phyloP scores from a whole-genome alignment of 164 flowering plant species.

The Chimonanthus praecox region DNA sequence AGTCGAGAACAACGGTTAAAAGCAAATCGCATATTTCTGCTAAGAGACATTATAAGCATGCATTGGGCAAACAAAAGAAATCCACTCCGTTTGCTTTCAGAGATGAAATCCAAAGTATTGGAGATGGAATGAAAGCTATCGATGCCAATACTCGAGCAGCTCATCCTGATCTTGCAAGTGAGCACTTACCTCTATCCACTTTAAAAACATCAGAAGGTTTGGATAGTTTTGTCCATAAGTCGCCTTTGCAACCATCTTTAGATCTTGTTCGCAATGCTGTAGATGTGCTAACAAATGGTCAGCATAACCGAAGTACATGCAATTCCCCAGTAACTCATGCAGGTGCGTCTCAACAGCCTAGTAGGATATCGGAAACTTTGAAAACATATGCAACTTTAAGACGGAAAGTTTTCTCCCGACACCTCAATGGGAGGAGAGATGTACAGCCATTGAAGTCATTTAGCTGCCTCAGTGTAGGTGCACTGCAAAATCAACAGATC shows the following conservation, averaged over 20 bases:
- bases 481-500: slow-evolving; percentile 35
- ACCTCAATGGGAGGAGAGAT: background rate
- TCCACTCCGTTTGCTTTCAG: slow-evolving; percentile 13
- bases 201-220: slow-evolving; percentile 12
- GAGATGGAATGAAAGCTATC: slow-evolving; percentile 2
- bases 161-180: slow-evolving; percentile 5
- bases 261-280: slow-evolving; percentile 2
- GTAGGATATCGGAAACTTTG: slow-evolving; percentile 4
- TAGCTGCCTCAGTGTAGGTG: slow-evolving; percentile 23
- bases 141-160: slow-evolving; percentile 1
- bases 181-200: slow-evolving; percentile 12
- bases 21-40: slow-evolving; percentile 2
- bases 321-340: background rate
- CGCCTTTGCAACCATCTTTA: slow-evolving; percentile 6
- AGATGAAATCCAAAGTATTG: slow-evolving; percentile 15
- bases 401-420: background rate
- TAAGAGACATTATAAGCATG: slow-evolving; percentile 9
- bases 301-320: background rate
- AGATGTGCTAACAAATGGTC: background rate
- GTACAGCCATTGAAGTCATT: slow-evolving; percentile 3
- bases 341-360: slow-evolving; percentile 6
- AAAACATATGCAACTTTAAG: slow-evolving; percentile 1
- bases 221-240: slow-evolving; percentile 8
- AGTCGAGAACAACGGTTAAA: slow-evolving; percentile 7
- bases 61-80: slow-evolving; percentile 23